These are phyloP conservation scores for Fagopyrum homotropicum DNA, from an alignment of 148 eudicot species.

Conservation along the genomic window DNA sequence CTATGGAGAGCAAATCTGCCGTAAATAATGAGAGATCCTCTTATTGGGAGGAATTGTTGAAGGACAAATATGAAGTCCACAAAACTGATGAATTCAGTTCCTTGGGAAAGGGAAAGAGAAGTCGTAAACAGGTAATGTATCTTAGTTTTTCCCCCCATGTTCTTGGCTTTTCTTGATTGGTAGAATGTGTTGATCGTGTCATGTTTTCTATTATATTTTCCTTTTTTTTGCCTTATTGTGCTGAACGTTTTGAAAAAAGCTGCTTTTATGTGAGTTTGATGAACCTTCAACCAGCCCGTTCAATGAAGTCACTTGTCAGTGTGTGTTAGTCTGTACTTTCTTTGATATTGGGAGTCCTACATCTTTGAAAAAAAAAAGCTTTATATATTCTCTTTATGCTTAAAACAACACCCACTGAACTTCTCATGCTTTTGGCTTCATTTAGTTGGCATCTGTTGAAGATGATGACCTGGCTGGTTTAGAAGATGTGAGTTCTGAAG, in stretches of 20 bases:
- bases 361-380: background rate
- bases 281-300: background rate
- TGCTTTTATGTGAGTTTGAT: background rate
- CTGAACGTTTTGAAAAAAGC: background rate
- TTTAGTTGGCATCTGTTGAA: conserved; percentile 88
- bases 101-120: conserved; percentile 94
- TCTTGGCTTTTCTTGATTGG: background rate
- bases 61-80: conserved; percentile 71
- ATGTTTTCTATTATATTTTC: background rate
- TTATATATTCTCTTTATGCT: background rate
- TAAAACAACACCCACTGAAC: background rate
- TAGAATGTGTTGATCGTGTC: background rate
- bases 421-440: conserved; percentile 6
- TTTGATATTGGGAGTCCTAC: background rate
- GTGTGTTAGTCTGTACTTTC: background rate
- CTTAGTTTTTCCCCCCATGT: background rate
- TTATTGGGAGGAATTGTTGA: conserved; percentile 88
- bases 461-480: conserved; percentile 96
- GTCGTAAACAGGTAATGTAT: conserved; percentile 78
- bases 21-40: conserved; percentile 52
- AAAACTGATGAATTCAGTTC: conserved; percentile 82
- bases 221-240: background rate
- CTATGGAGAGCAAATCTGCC: conserved; percentile 41
- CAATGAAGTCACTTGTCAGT: background rate
- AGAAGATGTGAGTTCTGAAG: conserved; percentile 86